Base-by-base conservation (phyloP, 73 alveolate species). In the Paramecium primaurelia region DNA sequence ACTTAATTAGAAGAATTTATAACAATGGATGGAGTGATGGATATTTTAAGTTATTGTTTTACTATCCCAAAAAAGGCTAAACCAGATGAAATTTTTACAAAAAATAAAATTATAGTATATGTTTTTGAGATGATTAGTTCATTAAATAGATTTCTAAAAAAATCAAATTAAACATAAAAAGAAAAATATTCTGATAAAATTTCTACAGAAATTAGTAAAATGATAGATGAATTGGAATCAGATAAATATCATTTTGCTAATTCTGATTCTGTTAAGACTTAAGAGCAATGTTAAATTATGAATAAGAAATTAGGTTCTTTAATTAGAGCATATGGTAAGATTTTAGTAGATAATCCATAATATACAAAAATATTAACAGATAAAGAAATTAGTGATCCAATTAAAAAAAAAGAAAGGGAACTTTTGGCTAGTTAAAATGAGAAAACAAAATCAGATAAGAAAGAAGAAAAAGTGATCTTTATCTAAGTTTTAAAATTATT, bases 301-400 rank as follows among this genome's bases (percentile, higher is more conserved):
- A 75, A 75, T 18, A 75, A 40, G 59, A 75, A 75, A 10, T 37
- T 75, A 34, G 88, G 88, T 75, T 37, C 60, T 5, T 10, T 75
- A 68, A 28, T 68, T 68, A 68, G 47, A 8, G 84, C 51, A 68
- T 68, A 68, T 68, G 84, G 84, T 28, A 68, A 68, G n/a, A 68
- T 68, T 26, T 6, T 68, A 12, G 47, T 68, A 25, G 84, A 68
- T 68, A 34, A 68, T 68, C 69, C 69, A 16, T 54, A 34, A n/a
- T 54, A 54, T 54, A 54, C 69, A 7, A 54, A 54, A 18, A 54
- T 54, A 54, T 54, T n/a, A 22, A n/a, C 69, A 18, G 69, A 54
- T 54, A n/a, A 54, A 54, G 69, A 54, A 4, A 7, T 54, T 4
- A 54, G 20, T 54, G 69, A 54, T 18, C 32, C 30, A 54, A 54